Base-by-base conservation (phyloP, 164 flowering plant species). In the Aristolochia contorta region DNA sequence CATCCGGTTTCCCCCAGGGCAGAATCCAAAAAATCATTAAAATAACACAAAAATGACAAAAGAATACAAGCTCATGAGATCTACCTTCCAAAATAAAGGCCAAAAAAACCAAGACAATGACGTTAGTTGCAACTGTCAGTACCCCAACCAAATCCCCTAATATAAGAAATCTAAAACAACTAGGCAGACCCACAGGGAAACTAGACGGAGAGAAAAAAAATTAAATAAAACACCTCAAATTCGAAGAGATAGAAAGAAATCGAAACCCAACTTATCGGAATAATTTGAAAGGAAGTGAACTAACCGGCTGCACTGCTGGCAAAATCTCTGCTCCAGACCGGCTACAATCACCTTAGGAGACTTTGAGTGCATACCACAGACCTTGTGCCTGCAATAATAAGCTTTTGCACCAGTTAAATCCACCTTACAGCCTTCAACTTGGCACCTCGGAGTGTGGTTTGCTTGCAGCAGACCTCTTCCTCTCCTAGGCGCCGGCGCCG, bases 351-450 rank as follows among this genome's bases (percentile, higher is more conserved):
- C 97, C 55, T 59, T 75, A 12, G 90, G 76, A 32, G 87, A 75
- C 71, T 88, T 91, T 2, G 97, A 91, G 63, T 91, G 97, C 77
- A 77, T 69, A 16, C 78, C 77, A 74, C 97, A 91, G 14, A 91
- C 97, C 69, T 84, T 91, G 59, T 91, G 97, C 85, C 88, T 88
- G 2, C 92, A 83, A 73, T 88, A 91, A 72, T 91, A 91, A 77
- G 90, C 77, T 69, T 88, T 91, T 15, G 76, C 84, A 76, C 78
- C 86, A 68, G 81, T 88, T 66, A 91, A 85, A 86, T 91, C 96
- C 69, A 80, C 74, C 25, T 70, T 68, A 62, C 97, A 88, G 0
- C 96, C 96, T 57, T 91, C 90, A 45, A 91, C 97, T 58, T 84
- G 94, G 64, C 96, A 87, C 75, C 91, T 80, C 0, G 97, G 85